Conservation (phyloP, 108 stramenopile genomes). For the Skeletonema menzelii region DNA sequence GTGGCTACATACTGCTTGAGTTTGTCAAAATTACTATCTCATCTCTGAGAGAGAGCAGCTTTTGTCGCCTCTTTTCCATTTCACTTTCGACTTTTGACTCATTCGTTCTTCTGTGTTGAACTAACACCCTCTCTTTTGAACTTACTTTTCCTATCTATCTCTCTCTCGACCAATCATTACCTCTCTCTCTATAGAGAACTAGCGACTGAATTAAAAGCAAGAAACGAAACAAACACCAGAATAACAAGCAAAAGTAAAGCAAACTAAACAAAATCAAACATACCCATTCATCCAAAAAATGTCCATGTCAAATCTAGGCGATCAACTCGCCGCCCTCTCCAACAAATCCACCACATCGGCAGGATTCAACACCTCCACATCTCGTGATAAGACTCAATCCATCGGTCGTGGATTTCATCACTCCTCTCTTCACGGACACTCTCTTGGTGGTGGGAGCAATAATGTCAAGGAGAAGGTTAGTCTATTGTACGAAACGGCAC, state of each 20-base stretch:
- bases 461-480: conserved; percentile 49
- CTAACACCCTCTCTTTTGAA: too few relatives aligned
- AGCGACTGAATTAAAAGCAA: too few relatives aligned
- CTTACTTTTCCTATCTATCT: too few relatives aligned
- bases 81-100: too few relatives aligned
- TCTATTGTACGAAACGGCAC: conserved; percentile 67
- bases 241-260: not conserved
- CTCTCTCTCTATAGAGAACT: too few relatives aligned
- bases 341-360: not conserved
- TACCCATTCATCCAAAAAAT: not conserved
- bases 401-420: conserved; percentile 65
- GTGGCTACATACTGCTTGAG: too few relatives aligned
- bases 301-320: conserved; percentile 22
- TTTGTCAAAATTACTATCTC: too few relatives aligned
- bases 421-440: conserved; percentile 60
- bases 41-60: too few relatives aligned
- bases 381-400: conserved; percentile 32
- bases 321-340: conserved; percentile 40
- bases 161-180: too few relatives aligned
- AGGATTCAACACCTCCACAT: conserved; percentile 11
- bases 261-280: not conserved
- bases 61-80: too few relatives aligned
- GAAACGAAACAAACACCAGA: not conserved
- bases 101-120: too few relatives aligned
- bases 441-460: conserved; percentile 1